Evolutionary conservation across 768 basidiomycete genomes (phyloP), one percentile per base, ranked within the genome.

Genomic region (Lentinula sp.): DNA sequence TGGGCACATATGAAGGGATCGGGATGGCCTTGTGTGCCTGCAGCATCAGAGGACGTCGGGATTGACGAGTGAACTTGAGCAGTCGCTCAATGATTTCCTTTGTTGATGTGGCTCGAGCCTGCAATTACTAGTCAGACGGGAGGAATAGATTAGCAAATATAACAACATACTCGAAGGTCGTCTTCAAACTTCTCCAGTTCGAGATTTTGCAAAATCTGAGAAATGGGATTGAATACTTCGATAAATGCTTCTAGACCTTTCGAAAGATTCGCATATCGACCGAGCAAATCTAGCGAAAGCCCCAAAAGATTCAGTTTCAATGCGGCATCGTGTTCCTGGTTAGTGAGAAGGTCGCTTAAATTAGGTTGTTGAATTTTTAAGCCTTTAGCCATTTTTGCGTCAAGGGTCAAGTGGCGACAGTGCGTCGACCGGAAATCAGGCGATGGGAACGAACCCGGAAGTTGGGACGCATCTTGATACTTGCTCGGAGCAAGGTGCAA

Each of bases 11-110:
- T 0, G 94, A 84, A 4, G 94, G 85, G 66, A 99, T 98, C 4
- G 97, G 93, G 50, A 98, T 96, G 0, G 95, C 92, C 72, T 95
- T 97, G 78, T 98, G 96, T 2, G 90, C 81, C 77, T 99, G 97
- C 20, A 98, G 81, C 2, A 73, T 76, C 33, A 99, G 85, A 0
- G 97, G 93, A 57, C 77, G 81, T 41, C 97, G 89, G 0, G 84
- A 78, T 73, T 88, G 83, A 10, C 71, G 76, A 0, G 92, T 77
- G 68, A 95, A 91, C 66, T 85, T 88, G 49, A 96, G 77, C 51
- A 93, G 72, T 5, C 88, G 83, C 32, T 71, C 69, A 8, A 92
- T 70, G 12, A 76, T 79, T 56, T 86, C 85, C 32, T 69, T 71
- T 9, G 82, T 68, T 6, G 79, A 73, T 0, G 74, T 66, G 36